Base-by-base conservation (phyloP, 1,139 yeast species). In the Blastobotrys raffinosifermentans region DNA sequence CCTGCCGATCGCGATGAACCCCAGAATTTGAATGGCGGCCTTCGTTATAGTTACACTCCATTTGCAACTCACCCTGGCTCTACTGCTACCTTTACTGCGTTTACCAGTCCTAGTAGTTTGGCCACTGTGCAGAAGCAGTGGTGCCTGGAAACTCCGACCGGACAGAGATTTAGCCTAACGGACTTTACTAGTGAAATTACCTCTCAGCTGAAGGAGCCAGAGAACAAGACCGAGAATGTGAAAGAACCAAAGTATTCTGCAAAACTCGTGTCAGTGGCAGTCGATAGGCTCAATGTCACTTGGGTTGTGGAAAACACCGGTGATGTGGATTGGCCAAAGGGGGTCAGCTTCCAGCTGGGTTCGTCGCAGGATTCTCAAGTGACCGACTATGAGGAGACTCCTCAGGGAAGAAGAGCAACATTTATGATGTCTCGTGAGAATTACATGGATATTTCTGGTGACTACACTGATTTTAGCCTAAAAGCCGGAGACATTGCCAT, bases 91-190 rank as follows among this genome's bases (percentile, higher is more conserved):
- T 41, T 41, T 32, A 41, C 44, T 13, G 38, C 41, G 14, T 41
- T 41, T 19, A 31, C 38, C 10, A 19, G 26, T 14, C 41, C 44
- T 14, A 29, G 34, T 15, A 35, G 30, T n/a, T 9, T 39, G 34
- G 29, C 26, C 17, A 27, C 18, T 18, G 29, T 40, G 10, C 44
- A 40, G 5, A 26, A 34, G 6, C 33, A 36, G 13, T 44, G 48
- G 48, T 11, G 30, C 13, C 25, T 41, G 22, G 11, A 26, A 22
- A 35, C 44, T 4, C 41, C 41, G 3, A 34, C 38, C 14, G 46
- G 44, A 6, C 20, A 27, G 10, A 21, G 13, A 17, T 38, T 38
- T 31, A 35, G 35, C 9, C 37, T 33, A 9, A 31, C 31, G 14
- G 38, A 34, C 17, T 32, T 29, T 11, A 21, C 35, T 25, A n/a